Evolutionary conservation across 2,329 filamentous ascomycete species (phyloP).

Genomic region (Mariannaea sp.): DNA sequence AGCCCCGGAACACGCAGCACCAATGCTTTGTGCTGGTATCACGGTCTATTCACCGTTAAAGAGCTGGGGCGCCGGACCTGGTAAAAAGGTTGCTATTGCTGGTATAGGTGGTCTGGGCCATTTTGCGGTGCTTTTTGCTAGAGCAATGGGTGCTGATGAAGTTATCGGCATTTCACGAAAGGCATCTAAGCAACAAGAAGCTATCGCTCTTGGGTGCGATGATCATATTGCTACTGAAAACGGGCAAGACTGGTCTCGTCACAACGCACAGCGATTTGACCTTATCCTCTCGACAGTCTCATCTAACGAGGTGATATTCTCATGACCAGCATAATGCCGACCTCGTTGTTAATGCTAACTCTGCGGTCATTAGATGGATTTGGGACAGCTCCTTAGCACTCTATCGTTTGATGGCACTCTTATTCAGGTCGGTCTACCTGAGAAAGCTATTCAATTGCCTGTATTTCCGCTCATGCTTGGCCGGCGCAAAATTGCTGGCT

Average conservation of each 20-base stretch:
- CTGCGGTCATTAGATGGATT: too few relatives aligned
- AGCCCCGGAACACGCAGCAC: conserved; percentile 64
- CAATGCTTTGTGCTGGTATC: conserved; percentile 82
- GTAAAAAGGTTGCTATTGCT: conserved; percentile 75
- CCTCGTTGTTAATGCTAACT: too few relatives aligned
- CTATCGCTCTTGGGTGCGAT: conserved; percentile 58
- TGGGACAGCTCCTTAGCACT: too few relatives aligned
- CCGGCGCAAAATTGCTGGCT: conserved; percentile 39
- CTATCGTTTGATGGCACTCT: too few relatives aligned
- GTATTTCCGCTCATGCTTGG: conserved; percentile 1
- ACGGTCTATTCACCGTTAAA: conserved; percentile 78
- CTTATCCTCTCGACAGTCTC: conserved; percentile 71
- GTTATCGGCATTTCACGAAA: conserved; percentile 62
- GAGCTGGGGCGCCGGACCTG: conserved; percentile 71
- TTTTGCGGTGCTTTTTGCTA: conserved; percentile 69
- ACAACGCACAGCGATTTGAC: conserved; percentile 65
- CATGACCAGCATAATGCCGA: too few relatives aligned
- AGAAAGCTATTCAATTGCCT: too few relatives aligned
- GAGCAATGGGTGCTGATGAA: conserved; percentile 62
- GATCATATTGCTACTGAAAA: conserved; percentile 62
- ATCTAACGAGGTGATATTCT: conserved; percentile 39
- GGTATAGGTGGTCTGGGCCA: conserved; percentile 74
- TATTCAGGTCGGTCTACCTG: too few relatives aligned
- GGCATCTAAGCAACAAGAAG: conserved; percentile 60
- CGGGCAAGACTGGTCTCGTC: conserved; percentile 55